Conservation (phyloP, 176 grass and related monocot genomes). For the Tillandsia leiboldiana region DNA sequence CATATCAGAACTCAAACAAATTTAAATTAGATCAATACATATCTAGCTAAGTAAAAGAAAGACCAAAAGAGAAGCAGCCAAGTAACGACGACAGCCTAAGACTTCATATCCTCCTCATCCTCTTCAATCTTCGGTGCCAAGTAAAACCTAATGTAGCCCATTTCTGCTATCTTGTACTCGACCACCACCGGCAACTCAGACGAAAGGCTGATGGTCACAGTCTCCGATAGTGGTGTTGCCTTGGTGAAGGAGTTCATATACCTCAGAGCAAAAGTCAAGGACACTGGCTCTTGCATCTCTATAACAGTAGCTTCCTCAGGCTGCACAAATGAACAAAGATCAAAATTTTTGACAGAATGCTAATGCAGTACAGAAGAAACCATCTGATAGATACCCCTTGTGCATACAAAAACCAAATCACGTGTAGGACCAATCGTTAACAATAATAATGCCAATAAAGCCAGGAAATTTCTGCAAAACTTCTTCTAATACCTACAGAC, state of each 20-base stretch:
- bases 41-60: neutral
- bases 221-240: constrained; percentile 24
- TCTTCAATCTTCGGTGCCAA: constrained; percentile 28
- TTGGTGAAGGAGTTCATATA: constrained; percentile 45
- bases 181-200: constrained; percentile 33
- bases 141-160: constrained; percentile 25
- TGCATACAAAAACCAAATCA: neutral
- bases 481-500: no score
- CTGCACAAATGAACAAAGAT: neutral
- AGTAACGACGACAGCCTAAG: neutral
- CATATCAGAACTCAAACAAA: no score
- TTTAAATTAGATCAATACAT: neutral
- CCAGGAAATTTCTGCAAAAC: neutral
- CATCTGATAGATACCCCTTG: neutral
- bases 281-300: constrained; percentile 34
- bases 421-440: neutral
- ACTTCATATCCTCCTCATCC: constrained; percentile 20
- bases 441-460: neutral
- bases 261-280: constrained; percentile 26
- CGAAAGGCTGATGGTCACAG: constrained; percentile 29
- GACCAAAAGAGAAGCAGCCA: neutral
- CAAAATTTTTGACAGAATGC: neutral
- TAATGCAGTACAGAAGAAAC: neutral
- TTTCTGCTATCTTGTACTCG: constrained; percentile 29
- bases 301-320: constrained; percentile 24